Base-by-base conservation (phyloP, 192 early-diverging fungal species). In the Coemansia sp. region DNA sequence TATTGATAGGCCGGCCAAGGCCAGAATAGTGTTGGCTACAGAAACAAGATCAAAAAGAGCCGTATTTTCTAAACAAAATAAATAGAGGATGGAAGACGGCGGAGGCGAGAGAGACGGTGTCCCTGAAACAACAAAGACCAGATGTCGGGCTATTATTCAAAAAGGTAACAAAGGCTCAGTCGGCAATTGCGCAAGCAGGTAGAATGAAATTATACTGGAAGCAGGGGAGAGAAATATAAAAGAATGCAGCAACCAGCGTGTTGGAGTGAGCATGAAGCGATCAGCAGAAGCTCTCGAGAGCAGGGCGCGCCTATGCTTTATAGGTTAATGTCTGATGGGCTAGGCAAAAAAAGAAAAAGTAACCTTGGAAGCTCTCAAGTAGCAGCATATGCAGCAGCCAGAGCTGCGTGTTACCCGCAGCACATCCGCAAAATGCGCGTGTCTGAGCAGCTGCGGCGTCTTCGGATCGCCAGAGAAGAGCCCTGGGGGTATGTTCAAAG, bases 401-500 rank as follows among this genome's bases (percentile, higher is more conserved):
- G 61, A 50, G 31, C 61, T 48, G 61, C 61, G 61, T 54, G 61
- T 63, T 63, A 63, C 61, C 52, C 34, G 51, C 61, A 63, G 61
- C 21, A 54, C 21, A 63, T 26, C 41, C 30, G 24, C 27, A 54
- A 16, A 54, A 54, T 16, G 54, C 18, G 54, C n/a, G 54, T 27
- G 54, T 27, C 7, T 27, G 54, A 25, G 52, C 50, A 52, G 30
- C 27, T 34, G 54, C 54, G 21, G 63, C 63, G 31, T 27, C 52
- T 64, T 64, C 63, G 55, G 63, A 64, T 64, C 63, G 63, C 54
- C 60, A 31, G 32, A 52, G 19, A 50, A 28, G 8, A 41, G 25
- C 19, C 7, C 27, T 49, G 47, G 22, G 59, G 32, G 59, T 44
- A 49, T 31, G 34, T 58, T 3, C 24, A 19, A 21, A 49, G 47